Evolutionary conservation across 169 alveolate genomes (phyloP), one percentile per base, ranked within the genome.

Genomic region (Eimeria zaria): DNA sequence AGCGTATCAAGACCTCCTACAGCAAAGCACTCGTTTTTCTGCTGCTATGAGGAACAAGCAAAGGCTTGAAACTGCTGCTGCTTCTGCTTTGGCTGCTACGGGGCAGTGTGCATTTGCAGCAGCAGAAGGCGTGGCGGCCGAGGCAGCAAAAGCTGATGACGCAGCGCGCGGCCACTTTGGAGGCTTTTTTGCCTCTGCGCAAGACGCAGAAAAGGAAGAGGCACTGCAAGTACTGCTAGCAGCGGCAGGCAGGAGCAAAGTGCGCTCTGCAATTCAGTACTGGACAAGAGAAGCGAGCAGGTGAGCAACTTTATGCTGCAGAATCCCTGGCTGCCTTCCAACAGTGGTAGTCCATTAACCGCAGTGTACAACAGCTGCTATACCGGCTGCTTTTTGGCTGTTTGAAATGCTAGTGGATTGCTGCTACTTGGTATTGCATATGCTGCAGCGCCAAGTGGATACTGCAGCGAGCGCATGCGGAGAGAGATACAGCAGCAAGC

Each of bases 371-470:
- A 51, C 60, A 24, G 88, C 88, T 6, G 20, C 36, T 41, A 44
- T 41, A 46, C 39, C 60, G 20, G 88, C 62, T 1, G 88, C 22
- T 24, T 36, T 8, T 12, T 30, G 12, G 51, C 27, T 69, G 51
- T 27, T 7, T 36, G 16, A 69, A 69, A 33, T 69, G 51, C 18
- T 69, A 12, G n/a, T 69, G 51, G n/a, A 11, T 27, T 81, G 90
- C 51, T 51, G 64, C 36, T 81, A 27, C 73, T 30, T 81, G 44
- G 0, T 22, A 9, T 69, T 69, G 80, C 27, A 16, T 16, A 22
- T 81, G 51, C 71, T 55, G 90, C 90, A 81, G 90, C 67, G 90
- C 90, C 73, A 81, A 51, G 90, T 81, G 90, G 90, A 81, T 81
- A 51, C 71, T 81, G 30, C 90, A 55, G 74, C 67, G 67, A 27